Percentiles rank a stretch among this genome's conserved stretches.
phyloP scores from a whole-genome alignment of 1,139 yeast species.

The Debaryomycetaceae sp. region DNA sequence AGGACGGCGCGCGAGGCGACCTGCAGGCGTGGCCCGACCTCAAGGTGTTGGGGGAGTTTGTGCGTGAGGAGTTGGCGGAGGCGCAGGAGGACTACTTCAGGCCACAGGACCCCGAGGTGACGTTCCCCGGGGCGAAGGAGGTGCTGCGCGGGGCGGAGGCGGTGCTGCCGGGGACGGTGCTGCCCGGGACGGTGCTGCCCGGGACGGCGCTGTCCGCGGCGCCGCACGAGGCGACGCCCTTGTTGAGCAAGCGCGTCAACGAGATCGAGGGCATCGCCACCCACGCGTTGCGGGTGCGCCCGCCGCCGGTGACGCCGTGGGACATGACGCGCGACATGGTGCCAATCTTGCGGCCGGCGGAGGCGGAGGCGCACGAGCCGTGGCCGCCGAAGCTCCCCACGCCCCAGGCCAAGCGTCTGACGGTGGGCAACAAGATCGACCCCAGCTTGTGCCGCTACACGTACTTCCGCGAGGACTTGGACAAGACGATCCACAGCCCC shows the following conservation, averaged over 20 bases:
- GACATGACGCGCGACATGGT: conserved; percentile 37
- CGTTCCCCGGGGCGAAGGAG: conserved; percentile 1
- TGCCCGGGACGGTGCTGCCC: conserved; percentile 1
- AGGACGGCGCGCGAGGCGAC: conserved; percentile 19
- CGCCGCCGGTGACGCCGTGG: conserved; percentile 77
- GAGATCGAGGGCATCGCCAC: conserved; percentile 57
- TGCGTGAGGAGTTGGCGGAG: conserved; percentile 60
- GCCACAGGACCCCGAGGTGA: conserved; percentile 7
- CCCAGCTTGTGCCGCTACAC: conserved; percentile 60
- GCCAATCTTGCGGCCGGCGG: no score
- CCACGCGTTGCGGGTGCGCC: conserved; percentile 60
- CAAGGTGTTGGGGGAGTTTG: conserved; percentile 66
- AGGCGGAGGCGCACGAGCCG: not conserved
- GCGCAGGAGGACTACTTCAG: conserved; percentile 19
- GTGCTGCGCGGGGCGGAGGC: conserved; percentile 3
- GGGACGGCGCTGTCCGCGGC: not conserved
- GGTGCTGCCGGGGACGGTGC: not conserved
- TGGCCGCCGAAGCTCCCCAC: not conserved
- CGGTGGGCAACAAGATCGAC: conserved; percentile 16
- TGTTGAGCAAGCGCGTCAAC: conserved; percentile 46
- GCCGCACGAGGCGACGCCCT: no score
- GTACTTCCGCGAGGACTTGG: conserved; percentile 85
- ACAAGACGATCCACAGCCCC: conserved; percentile 86
- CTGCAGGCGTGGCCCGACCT: conserved; percentile 74
- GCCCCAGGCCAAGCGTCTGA: no score